Percentiles rank a stretch among this genome's conserved stretches.
Evolutionary conservation across 2,329 filamentous ascomycete species (phyloP).

Genomic region (Phyllosticta citriasiana): DNA sequence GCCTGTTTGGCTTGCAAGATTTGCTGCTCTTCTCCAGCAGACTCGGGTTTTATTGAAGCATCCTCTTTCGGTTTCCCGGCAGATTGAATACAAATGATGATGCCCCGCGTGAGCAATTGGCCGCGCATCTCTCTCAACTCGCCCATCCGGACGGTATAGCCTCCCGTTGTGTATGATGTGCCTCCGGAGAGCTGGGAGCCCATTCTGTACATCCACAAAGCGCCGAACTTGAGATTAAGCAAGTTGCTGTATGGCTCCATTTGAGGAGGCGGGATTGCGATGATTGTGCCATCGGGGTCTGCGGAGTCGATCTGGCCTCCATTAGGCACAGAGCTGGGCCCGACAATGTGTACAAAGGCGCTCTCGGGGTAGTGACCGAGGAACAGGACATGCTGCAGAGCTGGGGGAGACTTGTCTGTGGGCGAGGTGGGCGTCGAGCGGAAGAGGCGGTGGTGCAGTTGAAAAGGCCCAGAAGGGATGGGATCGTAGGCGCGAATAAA

Average conservation of each 20-base stretch:
- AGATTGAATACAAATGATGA: conserved; percentile 11
- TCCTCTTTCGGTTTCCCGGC: not conserved
- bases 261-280: conserved; percentile 12
- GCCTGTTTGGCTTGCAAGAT: conserved; percentile 8
- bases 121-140: conserved; percentile 11
- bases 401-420: conserved; percentile 9
- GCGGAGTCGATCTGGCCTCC: not conserved
- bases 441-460: conserved; percentile 24
- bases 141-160: conserved; percentile 11
- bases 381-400: conserved; percentile 12
- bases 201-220: conserved; percentile 12
- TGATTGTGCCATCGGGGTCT: not conserved
- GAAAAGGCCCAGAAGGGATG: conserved; percentile 18
- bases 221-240: conserved; percentile 11
- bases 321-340: not conserved
- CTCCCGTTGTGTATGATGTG: conserved; percentile 10
- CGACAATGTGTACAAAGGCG: conserved; percentile 8
- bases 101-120: conserved; percentile 6
- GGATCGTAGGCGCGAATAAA: conserved; percentile 18
- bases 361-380: conserved; percentile 8
- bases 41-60: too few relatives aligned
- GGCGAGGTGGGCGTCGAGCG: conserved; percentile 19
- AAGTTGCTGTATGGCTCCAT: conserved; percentile 9
- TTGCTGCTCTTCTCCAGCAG: not conserved
- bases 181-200: conserved; percentile 7